Percentiles rank a stretch among this genome's conserved stretches.
phyloP scores from a whole-genome alignment of 2,329 filamentous ascomycete species.

The Seiridium cupressi region DNA sequence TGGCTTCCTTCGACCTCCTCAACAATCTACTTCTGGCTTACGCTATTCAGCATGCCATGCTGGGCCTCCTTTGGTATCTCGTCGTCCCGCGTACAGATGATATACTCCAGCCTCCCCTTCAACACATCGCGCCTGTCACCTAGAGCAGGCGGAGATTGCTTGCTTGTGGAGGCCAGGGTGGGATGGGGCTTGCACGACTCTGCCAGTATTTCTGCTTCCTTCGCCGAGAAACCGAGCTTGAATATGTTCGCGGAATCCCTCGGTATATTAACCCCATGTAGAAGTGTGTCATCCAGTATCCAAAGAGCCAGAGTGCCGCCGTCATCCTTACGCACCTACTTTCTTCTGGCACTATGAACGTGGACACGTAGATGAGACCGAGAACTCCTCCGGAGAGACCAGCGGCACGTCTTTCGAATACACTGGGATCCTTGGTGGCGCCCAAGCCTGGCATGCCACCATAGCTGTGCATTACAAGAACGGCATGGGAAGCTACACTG shows the following conservation, averaged over 20 bases:
- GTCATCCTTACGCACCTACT: not conserved
- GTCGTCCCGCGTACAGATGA: not conserved
- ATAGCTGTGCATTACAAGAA: slow-evolving; percentile 19
- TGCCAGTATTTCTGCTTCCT: not conserved
- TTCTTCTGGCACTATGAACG: not conserved
- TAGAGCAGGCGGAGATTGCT: not conserved
- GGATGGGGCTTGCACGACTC: not conserved
- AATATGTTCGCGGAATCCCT: not conserved
- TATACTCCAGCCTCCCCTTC: not conserved
- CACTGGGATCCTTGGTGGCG: not conserved
- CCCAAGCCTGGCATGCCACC: slow-evolving; percentile 15
- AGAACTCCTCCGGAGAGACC: not conserved
- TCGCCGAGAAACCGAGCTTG: not conserved
- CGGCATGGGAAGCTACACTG: slow-evolving; percentile 5
- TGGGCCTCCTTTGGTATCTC: not conserved
- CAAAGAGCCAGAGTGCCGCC: not conserved
- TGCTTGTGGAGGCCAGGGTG: not conserved
- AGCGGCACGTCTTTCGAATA: not conserved
- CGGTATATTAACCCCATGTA: not conserved
- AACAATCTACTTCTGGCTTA: not conserved
- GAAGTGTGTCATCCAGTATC: not conserved
- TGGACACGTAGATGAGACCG: not conserved
- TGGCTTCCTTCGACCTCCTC: not conserved
- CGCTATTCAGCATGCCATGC: not conserved
- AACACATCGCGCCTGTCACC: not conserved